phyloP scores from a whole-genome alignment of 1,139 yeast species.

The Yamadazyma membranifaciens region DNA sequence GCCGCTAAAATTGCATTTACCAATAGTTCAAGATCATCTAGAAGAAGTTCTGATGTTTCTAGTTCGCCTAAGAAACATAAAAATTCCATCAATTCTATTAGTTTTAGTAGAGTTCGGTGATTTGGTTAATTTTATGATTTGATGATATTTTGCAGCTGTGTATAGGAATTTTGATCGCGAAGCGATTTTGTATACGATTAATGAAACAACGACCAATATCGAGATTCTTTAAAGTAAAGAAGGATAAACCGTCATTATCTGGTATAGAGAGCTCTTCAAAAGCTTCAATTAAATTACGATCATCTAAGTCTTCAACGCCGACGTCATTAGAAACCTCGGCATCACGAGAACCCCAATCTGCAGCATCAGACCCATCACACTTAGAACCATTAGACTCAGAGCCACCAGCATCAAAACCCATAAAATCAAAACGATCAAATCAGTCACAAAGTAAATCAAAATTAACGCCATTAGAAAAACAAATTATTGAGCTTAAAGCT shows the following conservation, averaged over 20 bases:
- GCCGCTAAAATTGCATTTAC: conserved; percentile 32
- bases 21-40: conserved; percentile 18
- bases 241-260: conserved; percentile 1
- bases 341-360: background rate
- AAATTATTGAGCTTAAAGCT: conserved; percentile 62
- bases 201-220: conserved; percentile 8
- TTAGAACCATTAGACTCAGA: background rate
- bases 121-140: too few relatives aligned
- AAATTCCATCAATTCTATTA: conserved; percentile 20
- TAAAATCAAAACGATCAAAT: background rate
- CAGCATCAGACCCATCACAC: background rate
- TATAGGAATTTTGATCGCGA: background rate
- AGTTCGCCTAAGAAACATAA: conserved; percentile 14
- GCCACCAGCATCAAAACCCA: background rate
- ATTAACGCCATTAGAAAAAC: conserved; percentile 77
- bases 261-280: background rate
- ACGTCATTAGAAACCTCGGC: background rate
- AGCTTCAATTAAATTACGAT: background rate
- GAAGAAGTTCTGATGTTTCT: conserved; percentile 11
- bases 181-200: background rate
- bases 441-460: conserved; percentile 5
- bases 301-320: too few relatives aligned
- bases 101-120: conserved; percentile 33
- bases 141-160: conserved; percentile 2
- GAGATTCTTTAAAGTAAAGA: conserved; percentile 6